phyloP scores from a whole-genome alignment of 257 asterid species.

The Paraleonurus japonicus region DNA sequence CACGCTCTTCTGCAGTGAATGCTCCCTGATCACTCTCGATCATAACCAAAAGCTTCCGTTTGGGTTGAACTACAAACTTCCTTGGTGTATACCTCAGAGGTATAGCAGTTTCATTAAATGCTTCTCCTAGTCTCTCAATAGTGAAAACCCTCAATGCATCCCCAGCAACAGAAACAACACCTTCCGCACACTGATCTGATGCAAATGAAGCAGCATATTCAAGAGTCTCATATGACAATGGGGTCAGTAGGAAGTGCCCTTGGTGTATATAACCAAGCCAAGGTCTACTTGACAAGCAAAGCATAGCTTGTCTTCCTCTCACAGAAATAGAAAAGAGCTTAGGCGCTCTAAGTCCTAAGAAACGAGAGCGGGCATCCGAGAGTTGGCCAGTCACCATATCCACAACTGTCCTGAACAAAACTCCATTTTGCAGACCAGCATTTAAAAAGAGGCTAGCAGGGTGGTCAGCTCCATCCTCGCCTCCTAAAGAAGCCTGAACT shows the following conservation, averaged over 20 bases:
- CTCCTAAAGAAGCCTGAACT: slow-evolving; percentile 98
- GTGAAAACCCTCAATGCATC: slow-evolving; percentile 96
- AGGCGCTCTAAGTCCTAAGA: slow-evolving; percentile 94
- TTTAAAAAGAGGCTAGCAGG: slow-evolving; percentile 95
- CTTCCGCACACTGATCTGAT: slow-evolving; percentile 99
- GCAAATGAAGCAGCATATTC: slow-evolving; percentile 98
- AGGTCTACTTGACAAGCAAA: slow-evolving; percentile 97
- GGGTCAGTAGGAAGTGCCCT: slow-evolving; percentile 96
- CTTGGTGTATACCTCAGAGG: slow-evolving; percentile 97
- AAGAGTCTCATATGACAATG: slow-evolving; percentile 89
- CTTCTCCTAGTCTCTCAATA: slow-evolving; percentile 93
- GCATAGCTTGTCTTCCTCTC: slow-evolving; percentile 94
- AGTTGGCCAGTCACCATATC: slow-evolving; percentile 98
- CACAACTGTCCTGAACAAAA: slow-evolving; percentile 91
- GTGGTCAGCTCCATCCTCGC: slow-evolving; percentile 99
- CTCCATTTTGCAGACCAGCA: slow-evolving; percentile 95
- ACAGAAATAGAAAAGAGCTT: slow-evolving; percentile 82
- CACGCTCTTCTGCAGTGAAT: slow-evolving; percentile 95
- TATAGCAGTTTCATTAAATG: slow-evolving; percentile 87
- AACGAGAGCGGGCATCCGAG: slow-evolving; percentile 97
- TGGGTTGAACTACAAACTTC: slow-evolving; percentile 86
- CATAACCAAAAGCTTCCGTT: slow-evolving; percentile 71
- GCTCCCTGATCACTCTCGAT: slow-evolving; percentile 99
- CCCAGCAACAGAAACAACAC: slow-evolving; percentile 98
- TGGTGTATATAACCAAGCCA: slow-evolving; percentile 99